Evolutionary conservation across 2,329 filamentous ascomycete genomes (phyloP).

Genomic region (Colletotrichum camelliae): DNA sequence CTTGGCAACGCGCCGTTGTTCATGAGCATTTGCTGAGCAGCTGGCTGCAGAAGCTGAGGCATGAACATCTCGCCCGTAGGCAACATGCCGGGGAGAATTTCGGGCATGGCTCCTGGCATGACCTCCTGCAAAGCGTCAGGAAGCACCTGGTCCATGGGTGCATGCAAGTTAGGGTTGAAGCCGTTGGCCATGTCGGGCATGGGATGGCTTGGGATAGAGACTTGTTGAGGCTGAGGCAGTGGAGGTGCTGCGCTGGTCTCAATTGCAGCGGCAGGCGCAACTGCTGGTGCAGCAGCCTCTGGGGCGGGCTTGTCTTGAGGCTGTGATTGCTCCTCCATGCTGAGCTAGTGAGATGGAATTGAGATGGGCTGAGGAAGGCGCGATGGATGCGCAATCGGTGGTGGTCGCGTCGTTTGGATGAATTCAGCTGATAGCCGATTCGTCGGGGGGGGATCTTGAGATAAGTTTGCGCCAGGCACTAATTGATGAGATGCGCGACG

Average conservation of each 20-base stretch:
- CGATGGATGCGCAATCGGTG: not conserved
- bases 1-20: conserved; percentile 21
- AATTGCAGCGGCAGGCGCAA: not conserved
- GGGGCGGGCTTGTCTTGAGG: not conserved
- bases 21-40: conserved; percentile 8
- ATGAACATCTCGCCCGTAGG: conserved; percentile 22
- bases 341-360: not conserved
- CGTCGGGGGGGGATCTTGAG: not conserved
- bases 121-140: conserved; percentile 23
- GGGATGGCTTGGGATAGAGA: conserved; percentile 7
- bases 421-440: not conserved
- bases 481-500: not conserved
- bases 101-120: conserved; percentile 21
- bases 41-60: conserved; percentile 13
- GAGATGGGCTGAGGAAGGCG: not conserved
- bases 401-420: not conserved
- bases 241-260: not conserved
- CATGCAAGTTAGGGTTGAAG: conserved; percentile 13
- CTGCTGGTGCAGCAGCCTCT: not conserved
- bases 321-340: conserved; percentile 17
- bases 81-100: conserved; percentile 21
- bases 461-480: not conserved
- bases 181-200: not conserved
- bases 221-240: not conserved
- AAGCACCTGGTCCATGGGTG: conserved; percentile 21